Evolutionary conservation across 495 filamentous ascomycete species (phyloP).

Genomic region (Zalerion maritima): DNA sequence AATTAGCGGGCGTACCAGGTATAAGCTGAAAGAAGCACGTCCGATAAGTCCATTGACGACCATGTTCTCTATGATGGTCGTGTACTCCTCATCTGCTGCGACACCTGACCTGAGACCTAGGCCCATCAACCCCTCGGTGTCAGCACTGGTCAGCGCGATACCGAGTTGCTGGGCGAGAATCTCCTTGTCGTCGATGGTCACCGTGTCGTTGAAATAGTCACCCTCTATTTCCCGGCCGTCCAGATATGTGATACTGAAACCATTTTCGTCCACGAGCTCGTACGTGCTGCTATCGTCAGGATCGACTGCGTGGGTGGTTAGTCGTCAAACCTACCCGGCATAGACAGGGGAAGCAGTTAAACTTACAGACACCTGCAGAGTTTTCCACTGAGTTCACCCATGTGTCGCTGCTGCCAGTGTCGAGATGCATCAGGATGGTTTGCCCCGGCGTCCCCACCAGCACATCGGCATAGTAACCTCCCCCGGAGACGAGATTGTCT

Average conservation of each 20-base stretch:
- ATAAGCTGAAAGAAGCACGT: conserved; percentile 72
- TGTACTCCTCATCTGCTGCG: conserved; percentile 47
- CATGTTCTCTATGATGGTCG: conserved; percentile 67
- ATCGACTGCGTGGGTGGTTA: conserved; percentile 36
- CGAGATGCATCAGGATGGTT: conserved; percentile 51
- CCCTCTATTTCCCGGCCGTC: conserved; percentile 64
- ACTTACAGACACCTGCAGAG: not conserved
- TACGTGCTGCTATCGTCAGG: conserved; percentile 52
- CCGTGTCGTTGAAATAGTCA: conserved; percentile 68
- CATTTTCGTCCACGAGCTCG: conserved; percentile 38
- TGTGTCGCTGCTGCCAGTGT: conserved; percentile 81
- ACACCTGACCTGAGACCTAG: conserved; percentile 77
- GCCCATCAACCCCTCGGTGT: conserved; percentile 70
- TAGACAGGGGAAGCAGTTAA: not conserved
- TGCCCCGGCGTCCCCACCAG: conserved; percentile 58
- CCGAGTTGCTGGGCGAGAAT: conserved; percentile 68
- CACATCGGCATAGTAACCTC: conserved; percentile 56
- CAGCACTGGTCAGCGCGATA: conserved; percentile 52
- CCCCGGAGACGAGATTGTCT: conserved; percentile 13
- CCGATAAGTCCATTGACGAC: conserved; percentile 54
- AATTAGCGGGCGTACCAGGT: too few species aligned
- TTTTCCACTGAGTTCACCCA: conserved; percentile 50
- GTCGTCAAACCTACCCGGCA: conserved; percentile 13
- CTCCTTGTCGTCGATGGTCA: conserved; percentile 51
- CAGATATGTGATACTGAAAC: conserved; percentile 84